Evolutionary conservation across 129 eudicot genomes (phyloP), one percentile per base, ranked within the genome.

Genomic region (Flaveria trinervia): DNA sequence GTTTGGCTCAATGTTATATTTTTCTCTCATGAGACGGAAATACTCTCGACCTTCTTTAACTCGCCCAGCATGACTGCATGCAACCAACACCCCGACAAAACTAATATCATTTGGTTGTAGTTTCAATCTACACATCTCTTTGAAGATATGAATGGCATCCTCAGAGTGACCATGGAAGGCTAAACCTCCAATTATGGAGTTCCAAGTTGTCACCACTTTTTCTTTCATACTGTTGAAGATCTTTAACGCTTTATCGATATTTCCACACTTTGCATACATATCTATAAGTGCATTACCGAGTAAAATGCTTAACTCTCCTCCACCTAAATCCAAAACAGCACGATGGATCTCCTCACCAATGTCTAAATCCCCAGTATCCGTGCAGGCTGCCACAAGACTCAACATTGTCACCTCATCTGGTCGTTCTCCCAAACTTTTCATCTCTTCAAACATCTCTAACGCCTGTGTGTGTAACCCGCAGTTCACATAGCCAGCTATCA

Each of bases 331-430:
- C 77, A 88, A 41, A 50, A 89, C 79, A 2, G 87, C 80, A 60
- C 49, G 39, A 85, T 91, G 97, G 17, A 88, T 82, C 79, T 75
- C 86, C 85, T 91, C 92, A 3, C 95, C 97, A 39, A 81, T 70
- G 69, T 91, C 97, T 68, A 91, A 70, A 72, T 83, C 86, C 9
- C 90, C 90, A 1, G 81, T 81, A 77, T 85, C 77, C 4, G 92
- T 83, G 75, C 97, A 91, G 12, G 97, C 93, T 36, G 92, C 83
- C 41, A 91, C 73, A 36, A 88, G 88, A 64, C 90, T 81, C 79
- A 91, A 79, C 89, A 86, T 88, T 9, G 94, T 88, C 9, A 91
- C 97, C 72, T 86, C 97, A 73, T 91, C 97, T n/a, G 97, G 97
- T 22, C 68, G 73, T 62, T 89, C 95, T 74, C 92, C 89, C 54